phyloP scores from a whole-genome alignment of 208 protist species.

The Hexamita inflata region DNA sequence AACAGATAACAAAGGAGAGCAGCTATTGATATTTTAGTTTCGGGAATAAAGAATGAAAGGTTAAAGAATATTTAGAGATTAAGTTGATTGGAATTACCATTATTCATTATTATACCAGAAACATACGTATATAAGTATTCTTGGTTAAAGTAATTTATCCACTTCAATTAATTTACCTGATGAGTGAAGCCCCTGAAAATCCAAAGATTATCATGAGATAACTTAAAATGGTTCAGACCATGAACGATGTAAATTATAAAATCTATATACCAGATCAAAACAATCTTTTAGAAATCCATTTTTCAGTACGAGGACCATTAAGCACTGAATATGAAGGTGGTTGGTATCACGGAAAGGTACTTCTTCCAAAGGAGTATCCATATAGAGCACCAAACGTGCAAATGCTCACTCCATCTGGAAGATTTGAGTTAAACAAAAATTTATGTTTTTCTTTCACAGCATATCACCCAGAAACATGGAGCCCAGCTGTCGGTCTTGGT shows the following conservation, averaged over 20 bases:
- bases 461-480: slow-evolving; percentile 45
- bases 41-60: too few species aligned
- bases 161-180: too few species aligned
- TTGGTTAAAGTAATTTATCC: too few species aligned
- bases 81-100: too few species aligned
- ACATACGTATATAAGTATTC: too few species aligned
- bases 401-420: slow-evolving; percentile 52
- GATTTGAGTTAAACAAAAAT: slow-evolving; percentile 48
- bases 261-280: neutral
- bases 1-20: too few species aligned
- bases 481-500: neutral
- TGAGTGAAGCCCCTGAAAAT: neutral
- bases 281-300: slow-evolving; percentile 56
- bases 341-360: slow-evolving; percentile 51
- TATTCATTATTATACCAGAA: too few species aligned
- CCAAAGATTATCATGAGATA: slow-evolving; percentile 13
- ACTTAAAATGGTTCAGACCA: neutral
- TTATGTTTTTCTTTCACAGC: slow-evolving; percentile 53
- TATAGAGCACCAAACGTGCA: slow-evolving; percentile 45
- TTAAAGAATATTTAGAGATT: too few species aligned
- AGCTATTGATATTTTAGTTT: too few species aligned
- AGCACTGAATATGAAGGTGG: slow-evolving; percentile 50
- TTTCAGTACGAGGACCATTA: slow-evolving; percentile 45
- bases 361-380: slow-evolving; percentile 52
- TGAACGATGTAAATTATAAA: too few species aligned